phyloP scores from a whole-genome alignment of 2,329 filamentous ascomycete species.

The Aspergillus sp. region DNA sequence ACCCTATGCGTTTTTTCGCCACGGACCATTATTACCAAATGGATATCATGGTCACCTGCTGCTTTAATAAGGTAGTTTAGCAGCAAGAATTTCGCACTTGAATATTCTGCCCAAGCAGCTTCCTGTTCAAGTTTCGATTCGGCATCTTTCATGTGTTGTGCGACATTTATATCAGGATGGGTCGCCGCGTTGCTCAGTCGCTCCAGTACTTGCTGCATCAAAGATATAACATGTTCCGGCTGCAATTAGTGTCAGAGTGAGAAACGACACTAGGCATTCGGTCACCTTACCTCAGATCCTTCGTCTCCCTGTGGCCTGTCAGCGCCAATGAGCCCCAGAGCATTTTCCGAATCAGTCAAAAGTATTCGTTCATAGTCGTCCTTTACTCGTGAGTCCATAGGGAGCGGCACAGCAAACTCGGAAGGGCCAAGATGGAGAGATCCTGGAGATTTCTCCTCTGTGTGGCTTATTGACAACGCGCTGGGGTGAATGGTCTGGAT shows the following conservation, averaged over 20 bases:
- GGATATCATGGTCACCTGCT: conserved; percentile 33
- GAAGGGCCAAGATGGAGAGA: conserved; percentile 38
- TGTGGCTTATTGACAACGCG: conserved; percentile 30
- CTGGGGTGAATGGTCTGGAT: conserved; percentile 41
- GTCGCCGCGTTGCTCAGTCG: conserved; percentile 44
- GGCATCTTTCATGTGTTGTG: conserved; percentile 36
- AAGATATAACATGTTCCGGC: conserved; percentile 27
- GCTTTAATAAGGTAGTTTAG: conserved; percentile 44
- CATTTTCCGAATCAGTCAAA: conserved; percentile 26
- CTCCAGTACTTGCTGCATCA: conserved; percentile 35
- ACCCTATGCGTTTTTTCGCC: conserved; percentile 37
- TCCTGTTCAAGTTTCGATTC: conserved; percentile 37
- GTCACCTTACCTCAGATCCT: conserved; percentile 27
- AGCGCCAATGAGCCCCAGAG: conserved; percentile 30
- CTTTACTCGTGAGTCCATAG: conserved; percentile 46
- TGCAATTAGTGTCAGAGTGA: conserved; percentile 21
- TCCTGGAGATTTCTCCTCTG: conserved; percentile 28
- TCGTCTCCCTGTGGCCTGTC: conserved; percentile 17
- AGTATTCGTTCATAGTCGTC: conserved; percentile 42
- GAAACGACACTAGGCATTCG: neutral
- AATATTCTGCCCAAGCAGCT: conserved; percentile 48
- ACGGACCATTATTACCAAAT: conserved; percentile 41
- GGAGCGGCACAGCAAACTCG: conserved; percentile 43
- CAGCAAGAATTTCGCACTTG: conserved; percentile 48
- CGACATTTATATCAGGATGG: conserved; percentile 47